These are phyloP conservation scores for Leccinum imitatum DNA, from an alignment of 768 basidiomycete species.

Conservation along the genomic window DNA sequence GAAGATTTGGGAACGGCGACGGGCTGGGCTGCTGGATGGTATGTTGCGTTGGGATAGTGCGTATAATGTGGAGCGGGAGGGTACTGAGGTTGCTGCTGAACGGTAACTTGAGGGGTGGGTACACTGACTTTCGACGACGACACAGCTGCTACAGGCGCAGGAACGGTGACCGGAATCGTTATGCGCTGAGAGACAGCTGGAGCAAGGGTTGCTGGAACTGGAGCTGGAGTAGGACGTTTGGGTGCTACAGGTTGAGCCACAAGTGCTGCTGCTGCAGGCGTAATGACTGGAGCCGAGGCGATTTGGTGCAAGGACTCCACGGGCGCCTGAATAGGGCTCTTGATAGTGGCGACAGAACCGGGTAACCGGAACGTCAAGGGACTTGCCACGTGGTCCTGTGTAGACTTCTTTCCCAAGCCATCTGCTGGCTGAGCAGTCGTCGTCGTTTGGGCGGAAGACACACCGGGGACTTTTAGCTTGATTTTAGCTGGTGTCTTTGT, in stretches of 20 bases:
- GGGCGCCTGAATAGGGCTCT: conserved; percentile 22
- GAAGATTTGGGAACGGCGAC: conserved; percentile 21
- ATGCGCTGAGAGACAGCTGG: conserved; percentile 21
- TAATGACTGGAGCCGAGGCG: conserved; percentile 8
- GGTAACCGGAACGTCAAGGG: conserved; percentile 27
- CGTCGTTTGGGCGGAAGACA: conserved; percentile 24
- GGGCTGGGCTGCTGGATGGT: conserved; percentile 36
- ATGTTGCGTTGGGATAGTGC: conserved; percentile 58
- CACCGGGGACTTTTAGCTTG: conserved; percentile 62
- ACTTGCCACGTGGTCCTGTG: conserved; percentile 17
- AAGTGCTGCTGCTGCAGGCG: conserved; percentile 17
- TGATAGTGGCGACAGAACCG: conserved; percentile 18
- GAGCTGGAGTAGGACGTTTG: conserved; percentile 24
- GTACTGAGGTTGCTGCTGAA: conserved; percentile 35
- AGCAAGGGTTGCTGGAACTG: conserved; percentile 25
- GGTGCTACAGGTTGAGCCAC: conserved; percentile 21
- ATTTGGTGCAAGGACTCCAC: conserved; percentile 22
- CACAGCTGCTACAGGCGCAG: conserved; percentile 10
- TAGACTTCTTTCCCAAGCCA: conserved; percentile 12
- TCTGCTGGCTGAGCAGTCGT: conserved; percentile 14
- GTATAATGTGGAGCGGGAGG: conserved; percentile 37
- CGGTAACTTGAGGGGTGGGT: conserved; percentile 34
- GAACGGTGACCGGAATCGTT: conserved; percentile 20
- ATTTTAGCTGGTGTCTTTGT: conserved; percentile 61
- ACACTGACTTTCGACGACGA: conserved; percentile 19